phyloP scores from a whole-genome alignment of 2,329 filamentous ascomycete genomes.

The Claviceps sp. region DNA sequence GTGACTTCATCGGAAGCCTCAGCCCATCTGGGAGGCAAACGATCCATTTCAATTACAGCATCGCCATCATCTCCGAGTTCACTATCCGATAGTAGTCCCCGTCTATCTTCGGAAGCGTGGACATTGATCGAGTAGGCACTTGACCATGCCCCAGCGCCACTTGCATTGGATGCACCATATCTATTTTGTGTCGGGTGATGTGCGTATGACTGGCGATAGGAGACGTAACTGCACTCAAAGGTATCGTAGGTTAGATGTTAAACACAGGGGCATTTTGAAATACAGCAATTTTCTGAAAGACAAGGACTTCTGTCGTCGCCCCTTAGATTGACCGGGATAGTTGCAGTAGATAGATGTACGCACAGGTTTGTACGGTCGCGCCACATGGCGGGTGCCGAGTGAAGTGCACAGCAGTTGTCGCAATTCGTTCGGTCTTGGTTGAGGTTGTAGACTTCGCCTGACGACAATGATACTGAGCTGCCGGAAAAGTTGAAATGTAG shows the following conservation, averaged over 20 bases:
- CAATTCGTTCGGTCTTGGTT: neutral
- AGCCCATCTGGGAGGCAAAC: slow-evolving; percentile 88
- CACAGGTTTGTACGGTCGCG: slow-evolving; percentile 98
- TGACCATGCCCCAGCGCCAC: slow-evolving; percentile 43
- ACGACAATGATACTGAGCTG: neutral
- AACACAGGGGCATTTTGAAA: neutral
- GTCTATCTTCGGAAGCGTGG: slow-evolving; percentile 38
- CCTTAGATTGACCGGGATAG: neutral
- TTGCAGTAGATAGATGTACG: slow-evolving; percentile 16
- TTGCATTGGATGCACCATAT: slow-evolving; percentile 34
- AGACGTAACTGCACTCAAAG: slow-evolving; percentile 64
- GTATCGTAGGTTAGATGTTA: neutral
- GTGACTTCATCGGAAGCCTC: slow-evolving; percentile 90
- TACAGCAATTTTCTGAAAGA: too few relatives aligned
- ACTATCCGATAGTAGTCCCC: slow-evolving; percentile 71
- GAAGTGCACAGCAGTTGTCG: slow-evolving; percentile 14
- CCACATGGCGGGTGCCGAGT: slow-evolving; percentile 67
- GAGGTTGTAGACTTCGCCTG: neutral
- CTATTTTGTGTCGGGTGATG: slow-evolving; percentile 81
- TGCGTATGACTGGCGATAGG: slow-evolving; percentile 95
- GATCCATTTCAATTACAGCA: slow-evolving; percentile 95
- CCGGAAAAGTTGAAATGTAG: too few relatives aligned
- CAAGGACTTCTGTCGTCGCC: too few relatives aligned
- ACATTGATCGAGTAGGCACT: slow-evolving; percentile 41
- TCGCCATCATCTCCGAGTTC: slow-evolving; percentile 80